Base-by-base conservation (phyloP, 164 flowering plant species). In the Vitis rupestris region DNA sequence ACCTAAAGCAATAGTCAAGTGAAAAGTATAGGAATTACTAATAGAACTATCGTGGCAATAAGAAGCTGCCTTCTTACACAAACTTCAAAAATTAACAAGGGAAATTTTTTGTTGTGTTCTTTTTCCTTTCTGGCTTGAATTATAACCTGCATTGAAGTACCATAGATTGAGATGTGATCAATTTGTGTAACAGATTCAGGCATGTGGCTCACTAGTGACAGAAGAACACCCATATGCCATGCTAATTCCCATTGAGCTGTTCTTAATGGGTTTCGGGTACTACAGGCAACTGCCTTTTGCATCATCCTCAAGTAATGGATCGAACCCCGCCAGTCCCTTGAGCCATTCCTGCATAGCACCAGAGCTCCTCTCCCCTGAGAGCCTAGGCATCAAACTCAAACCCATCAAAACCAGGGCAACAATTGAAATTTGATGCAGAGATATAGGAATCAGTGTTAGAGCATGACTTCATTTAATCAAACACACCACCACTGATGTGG, bases 141-240 rank as follows among this genome's bases (percentile, higher is more conserved):
- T 37, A 37, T 37, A 37, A 37, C 44, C 44, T 37, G 44, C 44
- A 37, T 23, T 37, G 44, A 37, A 37, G 7, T 3, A 37, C 44
- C 7, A 37, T 3, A 37, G 44, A 37, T 37, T 37, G 7, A 37
- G 7, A 37, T 37, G 44, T 37, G 44, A 37, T 37, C 7, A 23
- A 37, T 7, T 12, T 61, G 8, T 16, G 7, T 3, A 55, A 50
- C 86, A 91, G 98, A 97, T 94, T 56, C 85, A 90, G 70, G 84
- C 86, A 29, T 94, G 97, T 64, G 98, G 97, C 2, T 90, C 97
- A 10, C 61, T 94, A 63, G 94, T 92, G 50, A 92, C 98, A 27
- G 98, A 92, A 74, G 98, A 92, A 78, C 96, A 94, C n/a, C 98
- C 98, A 27, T 78, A 86, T 63, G 91, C 94, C 56, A 90, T 94